phyloP scores from a whole-genome alignment of 2,329 filamentous ascomycete genomes.

The Triangularia setosa region DNA sequence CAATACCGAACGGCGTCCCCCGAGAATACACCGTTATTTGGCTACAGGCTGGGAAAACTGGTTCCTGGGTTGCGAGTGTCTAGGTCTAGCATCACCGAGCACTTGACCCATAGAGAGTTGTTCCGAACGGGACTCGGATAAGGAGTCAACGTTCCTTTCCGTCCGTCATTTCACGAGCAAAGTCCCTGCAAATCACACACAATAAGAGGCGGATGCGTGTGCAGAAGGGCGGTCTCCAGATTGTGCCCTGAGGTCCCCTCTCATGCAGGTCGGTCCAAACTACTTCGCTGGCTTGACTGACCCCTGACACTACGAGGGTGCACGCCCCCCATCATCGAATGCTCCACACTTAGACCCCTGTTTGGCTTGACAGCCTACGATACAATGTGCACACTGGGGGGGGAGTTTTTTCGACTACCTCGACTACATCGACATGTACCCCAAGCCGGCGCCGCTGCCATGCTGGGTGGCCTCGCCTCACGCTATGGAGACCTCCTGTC shows the following conservation, averaged over 20 bases:
- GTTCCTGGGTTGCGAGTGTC: background rate
- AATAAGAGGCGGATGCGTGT: conserved; percentile 13
- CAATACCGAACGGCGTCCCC: background rate
- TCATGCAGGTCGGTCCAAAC: conserved; percentile 8
- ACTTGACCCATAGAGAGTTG: background rate
- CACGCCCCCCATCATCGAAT: conserved; percentile 1
- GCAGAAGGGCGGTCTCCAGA: conserved; percentile 19
- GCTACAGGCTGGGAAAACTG: background rate
- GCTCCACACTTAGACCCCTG: conserved; percentile 7
- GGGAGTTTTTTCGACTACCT: background rate
- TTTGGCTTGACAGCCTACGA: background rate
- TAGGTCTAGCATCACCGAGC: background rate
- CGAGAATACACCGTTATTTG: background rate
- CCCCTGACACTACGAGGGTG: background rate
- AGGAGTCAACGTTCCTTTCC: background rate
- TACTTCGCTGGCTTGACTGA: conserved; percentile 2
- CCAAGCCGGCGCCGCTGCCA: conserved; percentile 3
- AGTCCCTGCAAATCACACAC: conserved; percentile 6
- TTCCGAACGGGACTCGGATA: background rate
- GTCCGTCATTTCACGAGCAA: conserved; percentile 4
- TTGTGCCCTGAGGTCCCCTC: conserved; percentile 4
- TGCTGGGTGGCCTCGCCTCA: conserved; percentile 14
- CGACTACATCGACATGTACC: conserved; percentile 8
- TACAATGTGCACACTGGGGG: background rate
- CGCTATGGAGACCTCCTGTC: conserved; percentile 8